Evolutionary conservation across 1,284 basidiomycete species (phyloP), one percentile per base, ranked within the genome.

Genomic region (Cutaneotrichosporon sp.): DNA sequence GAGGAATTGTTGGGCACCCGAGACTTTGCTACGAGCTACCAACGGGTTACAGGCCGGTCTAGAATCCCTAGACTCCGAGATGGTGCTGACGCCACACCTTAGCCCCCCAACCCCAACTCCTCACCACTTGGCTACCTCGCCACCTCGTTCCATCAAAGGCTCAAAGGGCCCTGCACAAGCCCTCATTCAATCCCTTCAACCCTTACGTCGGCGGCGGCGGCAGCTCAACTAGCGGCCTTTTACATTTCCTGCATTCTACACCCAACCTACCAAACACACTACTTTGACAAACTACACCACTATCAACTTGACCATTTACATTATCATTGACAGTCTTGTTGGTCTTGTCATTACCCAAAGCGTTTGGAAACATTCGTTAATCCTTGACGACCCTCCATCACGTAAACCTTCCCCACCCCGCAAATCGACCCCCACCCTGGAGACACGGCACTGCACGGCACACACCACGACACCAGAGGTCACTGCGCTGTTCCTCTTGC

Each of bases 61-160:
- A 46, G 18, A 18, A 50, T 8, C 49, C 22, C 49, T 11, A 50
- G 22, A 10, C 21, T 30, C 22, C 22, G 49, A 50, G 22, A 50
- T 26, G 21, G 47, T 52, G 51, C 51, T 53, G 31, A 53, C 51
- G 51, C 51, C 51, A 53, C 51, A 53, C 51, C 51, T 53, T 53
- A 53, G 51, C 51, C 11, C 11, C 16, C 30, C 13, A 13, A 13
- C 46, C 46, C 49, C 26, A 26, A 26, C 26, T n/a, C n/a, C 26
- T 26, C 26, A n/a, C n/a, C n/a, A n/a, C n/a, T n/a, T n/a, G n/a
- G 26, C 26, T 1, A 26, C 26, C 49, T 51, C 26, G 30, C 30
- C 22, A 51, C 42, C 42, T 18, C 18, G 16, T n/a, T 30, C 16
- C 49, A 13, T 30, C 49, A 6, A 26, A 11, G 9, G 22, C n/a